Evolutionary conservation across 1,139 yeast genomes (phyloP).

Genomic region (Candida sp.): DNA sequence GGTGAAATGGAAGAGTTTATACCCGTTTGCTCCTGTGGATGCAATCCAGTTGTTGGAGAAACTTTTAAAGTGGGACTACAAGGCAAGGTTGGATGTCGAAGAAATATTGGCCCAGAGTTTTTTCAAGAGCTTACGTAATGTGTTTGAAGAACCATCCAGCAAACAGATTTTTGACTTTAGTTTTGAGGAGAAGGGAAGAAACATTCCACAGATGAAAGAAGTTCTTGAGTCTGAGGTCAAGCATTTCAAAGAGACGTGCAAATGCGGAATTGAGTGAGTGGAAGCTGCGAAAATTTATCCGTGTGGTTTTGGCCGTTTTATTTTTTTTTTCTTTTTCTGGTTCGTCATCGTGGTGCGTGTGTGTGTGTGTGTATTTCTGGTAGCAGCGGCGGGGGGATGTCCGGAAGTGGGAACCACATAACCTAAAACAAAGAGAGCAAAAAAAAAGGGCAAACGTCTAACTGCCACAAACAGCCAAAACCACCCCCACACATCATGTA

Average conservation of each 20-base stretch:
- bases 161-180: constrained; percentile 58
- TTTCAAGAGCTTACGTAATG: constrained; percentile 50
- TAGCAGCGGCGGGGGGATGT: not conserved
- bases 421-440: not conserved
- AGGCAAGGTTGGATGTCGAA: constrained; percentile 48
- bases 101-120: constrained; percentile 58
- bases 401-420: not conserved
- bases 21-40: constrained; percentile 58
- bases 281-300: not conserved
- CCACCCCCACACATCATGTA: too few relatives aligned
- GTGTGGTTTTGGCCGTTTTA: too few relatives aligned
- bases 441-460: not conserved
- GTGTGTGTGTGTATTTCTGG: too few relatives aligned
- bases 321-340: not conserved
- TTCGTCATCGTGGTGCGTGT: not conserved
- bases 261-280: constrained; percentile 7
- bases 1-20: constrained; percentile 52
- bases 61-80: constrained; percentile 67
- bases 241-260: constrained; percentile 24
- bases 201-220: constrained; percentile 43
- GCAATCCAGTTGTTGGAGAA: constrained; percentile 50
- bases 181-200: constrained; percentile 51
- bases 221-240: constrained; percentile 51
- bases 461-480: not conserved
- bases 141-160: constrained; percentile 53